Evolutionary conservation across 1,139 yeast species (phyloP), one percentile per base, ranked within the genome.

Genomic region (Chernovozyma aurita): DNA sequence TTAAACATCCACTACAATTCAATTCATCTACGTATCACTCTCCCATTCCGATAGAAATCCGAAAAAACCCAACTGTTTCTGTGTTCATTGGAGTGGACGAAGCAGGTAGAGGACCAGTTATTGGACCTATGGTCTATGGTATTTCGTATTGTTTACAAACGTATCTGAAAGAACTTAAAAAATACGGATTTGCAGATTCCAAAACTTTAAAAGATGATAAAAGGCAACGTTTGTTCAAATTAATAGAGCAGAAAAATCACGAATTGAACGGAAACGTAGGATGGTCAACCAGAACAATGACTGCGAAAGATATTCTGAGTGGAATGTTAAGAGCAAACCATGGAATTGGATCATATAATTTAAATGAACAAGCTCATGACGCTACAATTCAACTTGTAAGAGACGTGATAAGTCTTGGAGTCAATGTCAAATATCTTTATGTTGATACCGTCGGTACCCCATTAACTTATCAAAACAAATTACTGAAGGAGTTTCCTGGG

Each of bases 391-490:
- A 67, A 13, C 63, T 94, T 42, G 86, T 94, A 29, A 75, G 73
- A 42, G 59, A 56, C 17, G 80, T 85, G 0, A 37, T 85, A 3
- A 73, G 71, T 20, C 61, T 64, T 30, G 85, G 87, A 0, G 80
- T 85, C 15, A 76, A 78, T 31, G 57, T 92, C 2, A 68, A 65
- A 17, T 85, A 85, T 50, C 73, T 90, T 0, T 94, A 73, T 55
- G 92, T 94, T 6, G 99, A 94, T 53, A 94, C 99, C 0, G 98
- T 94, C 25, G 98, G 99, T 0, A 97, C 97, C 1, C 97, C 98
- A 4, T 75, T 61, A 1, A 66, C 83, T 29, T 94, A 94, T 54
- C 95, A 85, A 51, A 76, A 72, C 16, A 92, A 90, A 56, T 65
- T 94, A 34, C 73, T 77, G 42, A 59, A 60, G 20, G 59, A 76